Conservation (phyloP, 257 asterid species). For the Datura wrightii region DNA sequence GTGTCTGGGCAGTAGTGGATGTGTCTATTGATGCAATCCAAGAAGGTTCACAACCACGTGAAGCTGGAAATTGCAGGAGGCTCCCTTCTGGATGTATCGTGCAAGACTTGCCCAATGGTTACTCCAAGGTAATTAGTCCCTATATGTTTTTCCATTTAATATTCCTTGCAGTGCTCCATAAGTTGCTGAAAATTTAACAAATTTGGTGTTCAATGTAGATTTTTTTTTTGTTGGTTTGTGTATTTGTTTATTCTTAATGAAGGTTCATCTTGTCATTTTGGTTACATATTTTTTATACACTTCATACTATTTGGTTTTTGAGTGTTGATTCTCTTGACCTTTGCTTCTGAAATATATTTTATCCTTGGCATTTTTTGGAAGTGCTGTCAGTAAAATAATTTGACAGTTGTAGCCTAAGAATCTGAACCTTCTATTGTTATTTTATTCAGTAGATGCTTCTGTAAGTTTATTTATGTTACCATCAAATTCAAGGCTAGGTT, state of each 20-base stretch:
- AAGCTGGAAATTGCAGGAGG: constrained; percentile 60
- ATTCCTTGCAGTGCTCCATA: constrained; percentile 14
- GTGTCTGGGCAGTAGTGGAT: constrained; percentile 86
- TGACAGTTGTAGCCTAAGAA: constrained; percentile 35
- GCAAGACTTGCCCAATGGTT: constrained; percentile 72
- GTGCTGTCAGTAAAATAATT: constrained; percentile 26
- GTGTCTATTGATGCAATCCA: constrained; percentile 63
- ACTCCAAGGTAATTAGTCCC: constrained; percentile 63
- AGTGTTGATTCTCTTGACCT: constrained; percentile 28
- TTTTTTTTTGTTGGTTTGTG: constrained; percentile 24
- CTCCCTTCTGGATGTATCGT: constrained; percentile 89
- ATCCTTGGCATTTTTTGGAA: constrained; percentile 15
- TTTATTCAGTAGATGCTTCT: constrained; percentile 32
- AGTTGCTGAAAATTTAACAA: constrained; percentile 18
- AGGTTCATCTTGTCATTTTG: constrained; percentile 13
- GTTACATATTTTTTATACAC: neutral
- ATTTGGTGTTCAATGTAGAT: neutral
- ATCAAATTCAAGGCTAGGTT: constrained; percentile 32
- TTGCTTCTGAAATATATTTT: constrained; percentile 23
- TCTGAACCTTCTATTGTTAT: constrained; percentile 35
- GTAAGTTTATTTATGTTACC: constrained; percentile 8
- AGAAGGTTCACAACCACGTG: constrained; percentile 46
- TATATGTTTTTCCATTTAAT: neutral
- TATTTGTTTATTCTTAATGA: neutral
- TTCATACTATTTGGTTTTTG: neutral